Base-by-base conservation (phyloP, 352 stramenopile species). In the Phytophthora pluvialis region DNA sequence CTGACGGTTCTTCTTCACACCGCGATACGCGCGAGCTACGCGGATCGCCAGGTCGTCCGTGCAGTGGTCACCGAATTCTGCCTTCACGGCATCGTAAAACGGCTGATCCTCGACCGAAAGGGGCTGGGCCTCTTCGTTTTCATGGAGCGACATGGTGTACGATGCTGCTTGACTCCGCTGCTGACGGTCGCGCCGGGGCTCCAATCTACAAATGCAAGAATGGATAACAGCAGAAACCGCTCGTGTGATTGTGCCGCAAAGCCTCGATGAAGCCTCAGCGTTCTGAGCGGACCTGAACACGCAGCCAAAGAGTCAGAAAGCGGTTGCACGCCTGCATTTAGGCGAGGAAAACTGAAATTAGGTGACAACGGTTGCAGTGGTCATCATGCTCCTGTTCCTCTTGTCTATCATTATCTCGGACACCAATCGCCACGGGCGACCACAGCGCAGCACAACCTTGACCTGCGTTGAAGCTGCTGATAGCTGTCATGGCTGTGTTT, bases 1-100 rank as follows among this genome's bases (percentile, higher is more conserved):
- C 67, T 89, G 62, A 12, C 85, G 82, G 45, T 83, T 86, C 64
- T 89, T 89, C 72, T 90, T 90, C 39, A 89, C 73, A 29, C 66
- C 49, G 5, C 75, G 73, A 70, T 89, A 91, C 10, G 85, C 82
- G 8, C 81, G 80, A 26, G 80, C 72, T 4, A 88, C 66, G 10
- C 82, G 85, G n/a, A 90, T 72, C 33, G 73, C 77, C 13, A 91
- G 75, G 44, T 91, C 82, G 10, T 91, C 79, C 7, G 78, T 86
- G 64, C 72, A 85, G 1, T 25, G 31, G n/a, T 90, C 75, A 18
- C 80, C 81, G 35, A 80, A 84, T 39, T 83, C 72, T 1, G 58
- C 50, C 50, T 87, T 83, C 25, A 91, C 35, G 10, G 74, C 84
- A 29, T 89, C 77, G 45, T 77, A 93, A 63, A 81, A 83, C 35